Conservation (phyloP, 1,139 yeast genomes). For the Candida buenavistaensis region DNA sequence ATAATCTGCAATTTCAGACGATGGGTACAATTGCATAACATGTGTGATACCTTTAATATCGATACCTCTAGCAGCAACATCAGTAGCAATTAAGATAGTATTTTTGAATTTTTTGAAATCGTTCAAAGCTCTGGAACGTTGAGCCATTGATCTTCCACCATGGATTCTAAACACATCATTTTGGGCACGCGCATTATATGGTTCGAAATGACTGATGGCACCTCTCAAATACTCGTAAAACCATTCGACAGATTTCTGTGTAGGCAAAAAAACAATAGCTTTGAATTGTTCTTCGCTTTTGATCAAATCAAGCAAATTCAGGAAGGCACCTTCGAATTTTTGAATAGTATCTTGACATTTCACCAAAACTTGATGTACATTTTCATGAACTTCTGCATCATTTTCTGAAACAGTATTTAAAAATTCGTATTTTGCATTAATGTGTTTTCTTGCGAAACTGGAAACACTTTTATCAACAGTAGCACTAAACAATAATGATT, state of each 20-base stretch:
- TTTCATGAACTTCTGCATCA: slow-evolving; percentile 80
- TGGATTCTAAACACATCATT: slow-evolving; percentile 11
- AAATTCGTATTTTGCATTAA: slow-evolving; percentile 62
- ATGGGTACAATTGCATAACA: slow-evolving; percentile 79
- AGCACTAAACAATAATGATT: slow-evolving; percentile 82
- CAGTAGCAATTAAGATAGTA: slow-evolving; percentile 77
- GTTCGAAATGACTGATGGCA: background rate
- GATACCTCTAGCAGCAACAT: slow-evolving; percentile 96
- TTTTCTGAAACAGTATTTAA: slow-evolving; percentile 76
- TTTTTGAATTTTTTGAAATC: slow-evolving; percentile 50
- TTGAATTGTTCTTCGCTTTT: slow-evolving; percentile 46
- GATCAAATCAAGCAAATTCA: slow-evolving; percentile 41
- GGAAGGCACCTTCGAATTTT: slow-evolving; percentile 52
- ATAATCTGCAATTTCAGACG: slow-evolving; percentile 72
- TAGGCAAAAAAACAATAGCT: slow-evolving; percentile 81
- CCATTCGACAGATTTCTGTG: slow-evolving; percentile 66
- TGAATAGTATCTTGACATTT: slow-evolving; percentile 49
- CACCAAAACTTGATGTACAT: slow-evolving; percentile 67
- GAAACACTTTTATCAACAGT: slow-evolving; percentile 73
- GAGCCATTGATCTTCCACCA: slow-evolving; percentile 51
- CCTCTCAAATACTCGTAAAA: slow-evolving; percentile 11
- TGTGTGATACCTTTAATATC: slow-evolving; percentile 85
- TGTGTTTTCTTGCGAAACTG: slow-evolving; percentile 61
- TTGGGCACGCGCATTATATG: no score
- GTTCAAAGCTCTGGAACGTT: slow-evolving; percentile 26